Percentiles rank a stretch among this genome's conserved stretches.
Conservation (phyloP, 2,329 filamentous ascomycete species). For the Daldinia sp. region DNA sequence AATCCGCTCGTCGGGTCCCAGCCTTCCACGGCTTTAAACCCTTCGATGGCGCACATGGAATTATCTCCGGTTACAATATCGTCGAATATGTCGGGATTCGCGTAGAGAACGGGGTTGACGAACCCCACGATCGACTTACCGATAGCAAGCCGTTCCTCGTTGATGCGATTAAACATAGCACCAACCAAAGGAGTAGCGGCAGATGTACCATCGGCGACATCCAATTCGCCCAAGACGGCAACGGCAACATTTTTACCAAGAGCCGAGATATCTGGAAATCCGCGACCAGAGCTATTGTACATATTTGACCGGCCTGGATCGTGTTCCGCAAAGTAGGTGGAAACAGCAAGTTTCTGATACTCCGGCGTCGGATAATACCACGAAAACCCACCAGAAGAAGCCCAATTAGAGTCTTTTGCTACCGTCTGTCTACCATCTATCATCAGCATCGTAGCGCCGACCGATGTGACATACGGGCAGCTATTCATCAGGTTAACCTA, state of each 20-base stretch:
- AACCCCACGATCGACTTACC: conserved; percentile 30
- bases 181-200: conserved; percentile 30
- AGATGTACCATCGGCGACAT: conserved; percentile 38
- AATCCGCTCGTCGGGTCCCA: background rate
- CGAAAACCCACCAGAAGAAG: conserved; percentile 34
- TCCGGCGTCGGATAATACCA: conserved; percentile 38
- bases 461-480: background rate
- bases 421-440: background rate
- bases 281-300: conserved; percentile 40
- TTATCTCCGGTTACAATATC: conserved; percentile 27
- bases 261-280: conserved; percentile 42
- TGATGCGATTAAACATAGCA: conserved; percentile 28
- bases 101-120: conserved; percentile 28
- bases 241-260: conserved; percentile 41
- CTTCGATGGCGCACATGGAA: conserved; percentile 19
- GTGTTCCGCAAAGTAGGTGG: conserved; percentile 37
- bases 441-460: background rate
- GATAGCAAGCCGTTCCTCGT: conserved; percentile 24
- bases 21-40: background rate
- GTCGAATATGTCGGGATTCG: conserved; percentile 30
- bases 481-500: background rate
- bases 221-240: conserved; percentile 32
- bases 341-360: conserved; percentile 39
- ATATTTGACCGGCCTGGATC: conserved; percentile 38
- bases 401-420: background rate